These are phyloP conservation scores for Moesziomyces globuligerus DNA, from an alignment of 1,284 basidiomycete genomes.

Conservation along the genomic window DNA sequence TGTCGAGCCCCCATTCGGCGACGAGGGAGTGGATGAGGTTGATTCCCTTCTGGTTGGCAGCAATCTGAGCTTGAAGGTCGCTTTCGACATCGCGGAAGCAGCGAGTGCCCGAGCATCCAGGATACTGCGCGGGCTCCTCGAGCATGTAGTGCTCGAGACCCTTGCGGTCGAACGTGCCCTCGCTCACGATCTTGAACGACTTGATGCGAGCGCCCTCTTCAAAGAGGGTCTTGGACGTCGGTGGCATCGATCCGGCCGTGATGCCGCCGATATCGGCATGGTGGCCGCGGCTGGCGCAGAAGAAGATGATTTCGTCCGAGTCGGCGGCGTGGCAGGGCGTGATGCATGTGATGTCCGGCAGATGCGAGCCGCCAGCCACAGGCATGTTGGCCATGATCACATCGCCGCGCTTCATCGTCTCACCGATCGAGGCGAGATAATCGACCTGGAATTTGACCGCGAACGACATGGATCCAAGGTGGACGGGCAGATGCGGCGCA, in stretches of 20 bases:
- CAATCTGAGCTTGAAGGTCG: constrained; percentile 94
- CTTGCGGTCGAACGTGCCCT: constrained; percentile 81
- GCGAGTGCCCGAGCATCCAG: constrained; percentile 67
- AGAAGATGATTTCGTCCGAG: constrained; percentile 82
- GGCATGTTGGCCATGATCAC: constrained; percentile 92
- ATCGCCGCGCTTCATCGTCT: constrained; percentile 78
- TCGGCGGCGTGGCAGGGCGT: constrained; percentile 81
- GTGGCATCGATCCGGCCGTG: constrained; percentile 89
- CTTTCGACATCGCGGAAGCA: constrained; percentile 84
- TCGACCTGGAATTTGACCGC: constrained; percentile 91
- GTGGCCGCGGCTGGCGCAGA: constrained; percentile 84
- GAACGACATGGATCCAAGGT: constrained; percentile 71
- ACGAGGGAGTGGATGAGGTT: constrained; percentile 73
- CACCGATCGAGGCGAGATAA: constrained; percentile 70
- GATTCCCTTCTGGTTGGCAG: constrained; percentile 91
- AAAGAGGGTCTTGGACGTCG: constrained; percentile 85
- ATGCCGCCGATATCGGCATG: constrained; percentile 77
- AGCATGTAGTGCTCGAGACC: constrained; percentile 82
- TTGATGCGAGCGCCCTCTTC: constrained; percentile 93
- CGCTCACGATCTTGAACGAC: constrained; percentile 90
- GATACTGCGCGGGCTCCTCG: constrained; percentile 83
- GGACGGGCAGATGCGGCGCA: constrained; percentile 82
- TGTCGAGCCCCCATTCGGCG: constrained; percentile 83
- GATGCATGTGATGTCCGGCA: constrained; percentile 84
- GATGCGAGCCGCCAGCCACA: constrained; percentile 77